Evolutionary conservation across 2,329 filamentous ascomycete species (phyloP), one percentile per base, ranked within the genome.

Genomic region (Pseudocercospora crystallina): DNA sequence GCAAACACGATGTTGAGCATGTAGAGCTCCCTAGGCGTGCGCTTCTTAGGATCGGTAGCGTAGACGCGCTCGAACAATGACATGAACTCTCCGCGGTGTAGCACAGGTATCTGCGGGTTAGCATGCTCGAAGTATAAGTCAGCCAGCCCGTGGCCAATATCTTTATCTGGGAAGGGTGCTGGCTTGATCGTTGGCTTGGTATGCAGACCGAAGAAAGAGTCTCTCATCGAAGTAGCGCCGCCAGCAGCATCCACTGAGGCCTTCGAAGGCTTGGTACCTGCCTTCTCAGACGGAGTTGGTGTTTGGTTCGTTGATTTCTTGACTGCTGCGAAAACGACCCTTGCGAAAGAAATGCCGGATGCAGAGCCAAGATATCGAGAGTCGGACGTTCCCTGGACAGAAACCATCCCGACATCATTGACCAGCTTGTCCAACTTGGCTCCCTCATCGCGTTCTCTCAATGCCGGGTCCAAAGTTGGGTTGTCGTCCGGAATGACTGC

Each of bases 1-100:
- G 92, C 92, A 73, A 95, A 97, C 17, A 97, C 91, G 72, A 97
- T 96, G 70, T 96, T 96, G 56, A 97, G 78, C 74, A 95, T 83
- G 71, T 96, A 97, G n/a, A 94, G 78, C 70, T 96, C 90, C 47
- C 87, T 80, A 4, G 90, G 82, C 2, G 86, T 87, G 20, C 87
- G 80, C 46, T 81, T 79, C 51, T 82, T 81, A 40, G 82, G 79
- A 14, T 86, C 82, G 0, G 82, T 80, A 4, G 81, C 78, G 69
- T 96, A 96, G 0, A 90, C 88, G 39, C 83, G 81, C 47, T 95
- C 86, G 66, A 96, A 88, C 73, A 95, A 83, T 39, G 86, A 81
- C 85, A 90, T 90, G 65, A 96, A 97, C 61, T 96, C 90, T 30
- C 81, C 85, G 33, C 89, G 84, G 67, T 97, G 92, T 43, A 97